Conservation (phyloP, 768 basidiomycete species). For the Trametes elegans region DNA sequence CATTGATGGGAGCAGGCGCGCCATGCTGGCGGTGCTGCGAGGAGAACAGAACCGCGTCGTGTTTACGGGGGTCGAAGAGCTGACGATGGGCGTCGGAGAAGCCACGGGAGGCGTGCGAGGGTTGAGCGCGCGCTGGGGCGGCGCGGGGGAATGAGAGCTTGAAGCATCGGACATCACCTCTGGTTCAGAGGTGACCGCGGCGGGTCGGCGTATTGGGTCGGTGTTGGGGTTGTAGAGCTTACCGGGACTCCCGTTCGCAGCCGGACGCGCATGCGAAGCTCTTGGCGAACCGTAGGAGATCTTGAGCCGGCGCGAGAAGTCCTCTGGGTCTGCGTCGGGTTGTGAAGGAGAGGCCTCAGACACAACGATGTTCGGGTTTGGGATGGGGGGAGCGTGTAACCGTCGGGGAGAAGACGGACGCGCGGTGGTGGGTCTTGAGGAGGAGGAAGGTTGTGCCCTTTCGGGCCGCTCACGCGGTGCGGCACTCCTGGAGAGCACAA, state of each 20-base stretch:
- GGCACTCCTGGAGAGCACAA: constrained; percentile 36
- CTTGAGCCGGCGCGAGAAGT: constrained; percentile 69
- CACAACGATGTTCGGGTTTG: constrained; percentile 28
- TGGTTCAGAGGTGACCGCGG: constrained; percentile 58
- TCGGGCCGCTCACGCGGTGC: constrained; percentile 49
- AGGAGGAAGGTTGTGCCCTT: constrained; percentile 32
- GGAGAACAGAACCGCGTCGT: constrained; percentile 87
- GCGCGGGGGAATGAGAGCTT: constrained; percentile 47
- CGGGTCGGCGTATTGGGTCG: constrained; percentile 57
- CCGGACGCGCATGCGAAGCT: constrained; percentile 33
- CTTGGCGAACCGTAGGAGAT: constrained; percentile 51
- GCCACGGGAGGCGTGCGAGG: constrained; percentile 37
- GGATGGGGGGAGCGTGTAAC: constrained; percentile 21
- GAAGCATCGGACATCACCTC: constrained; percentile 61
- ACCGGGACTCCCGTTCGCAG: constrained; percentile 29
- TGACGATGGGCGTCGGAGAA: constrained; percentile 40
- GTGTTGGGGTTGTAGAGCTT: constrained; percentile 75
- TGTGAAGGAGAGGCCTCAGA: constrained; percentile 44
- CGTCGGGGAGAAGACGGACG: constrained; percentile 33
- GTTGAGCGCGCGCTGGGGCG: constrained; percentile 27
- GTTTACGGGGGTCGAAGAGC: constrained; percentile 86
- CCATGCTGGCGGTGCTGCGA: constrained; percentile 51
- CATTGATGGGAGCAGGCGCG: constrained; percentile 13
- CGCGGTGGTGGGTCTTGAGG: constrained; percentile 33
- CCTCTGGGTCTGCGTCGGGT: constrained; percentile 56